These are phyloP conservation scores for Tephrocybe sp. DNA, from an alignment of 768 basidiomycete genomes.

Conservation along the genomic window DNA sequence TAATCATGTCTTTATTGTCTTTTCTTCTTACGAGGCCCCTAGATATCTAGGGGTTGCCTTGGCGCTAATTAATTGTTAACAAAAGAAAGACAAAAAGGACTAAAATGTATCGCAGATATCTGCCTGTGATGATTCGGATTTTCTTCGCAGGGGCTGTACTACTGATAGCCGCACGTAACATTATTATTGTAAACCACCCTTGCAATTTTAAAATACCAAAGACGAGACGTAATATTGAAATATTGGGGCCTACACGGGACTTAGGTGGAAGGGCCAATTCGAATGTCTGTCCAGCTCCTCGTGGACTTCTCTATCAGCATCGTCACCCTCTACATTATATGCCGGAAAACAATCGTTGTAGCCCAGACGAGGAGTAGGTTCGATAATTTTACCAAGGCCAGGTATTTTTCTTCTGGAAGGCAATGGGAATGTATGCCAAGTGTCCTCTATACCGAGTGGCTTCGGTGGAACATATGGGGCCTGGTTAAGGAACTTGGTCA, in stretches of 20 bases:
- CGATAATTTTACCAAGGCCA: constrained; percentile 30
- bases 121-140: too few relatives aligned
- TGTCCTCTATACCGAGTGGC: constrained; percentile 16
- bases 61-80: too few relatives aligned
- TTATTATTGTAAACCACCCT: too few relatives aligned
- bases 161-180: too few relatives aligned
- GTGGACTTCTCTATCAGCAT: background rate
- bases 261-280: background rate
- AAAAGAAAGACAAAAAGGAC: background rate
- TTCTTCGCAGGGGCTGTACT: too few relatives aligned
- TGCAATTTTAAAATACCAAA: too few relatives aligned
- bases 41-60: too few relatives aligned
- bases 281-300: background rate
- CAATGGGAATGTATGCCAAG: constrained; percentile 39
- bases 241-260: background rate
- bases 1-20: background rate
- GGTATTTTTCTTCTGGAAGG: constrained; percentile 38
- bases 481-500: constrained; percentile 24
- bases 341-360: constrained; percentile 37
- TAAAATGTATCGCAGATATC: background rate
- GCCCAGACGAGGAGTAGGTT: constrained; percentile 32
- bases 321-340: background rate
- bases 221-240: too few relatives aligned
- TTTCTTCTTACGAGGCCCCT: too few relatives aligned
- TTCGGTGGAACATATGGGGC: constrained; percentile 40